Base-by-base conservation (phyloP, 208 protist species). In the Leishmania tropica region DNA sequence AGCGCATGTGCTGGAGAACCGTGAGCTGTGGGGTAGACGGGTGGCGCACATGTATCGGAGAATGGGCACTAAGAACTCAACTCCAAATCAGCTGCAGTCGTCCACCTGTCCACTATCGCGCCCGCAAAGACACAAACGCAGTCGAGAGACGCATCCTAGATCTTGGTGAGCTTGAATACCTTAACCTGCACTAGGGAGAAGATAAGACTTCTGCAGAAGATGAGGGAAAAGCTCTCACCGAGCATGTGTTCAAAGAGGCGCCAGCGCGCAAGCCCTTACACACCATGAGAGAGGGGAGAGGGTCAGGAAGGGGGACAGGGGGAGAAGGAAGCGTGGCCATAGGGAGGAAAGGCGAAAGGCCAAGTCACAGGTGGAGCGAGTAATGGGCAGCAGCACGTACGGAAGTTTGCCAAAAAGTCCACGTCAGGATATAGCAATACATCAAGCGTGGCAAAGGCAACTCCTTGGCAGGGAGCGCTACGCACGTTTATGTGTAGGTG, bases 161-260 rank as follows among this genome's bases (percentile, higher is more conserved):
- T 83, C 80, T 83, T 48, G 80, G 80, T 64, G 75, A 75, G 80
- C 67, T 75, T 83, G 80, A 83, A 83, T 83, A 68, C 80, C 75
- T 83, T 67, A 80, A 54, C 80, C 62, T 83, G 80, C 75, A 83
- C 70, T 24, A 21, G 31, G 1, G 47, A 37, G 51, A 28, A 13
- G 64, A 58, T 31, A 76, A 31, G 8, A n/a, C 35, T 45, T 15
- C 31, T 31, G 80, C 80, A 83, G 76, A 67, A 79, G 75, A 83
- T 64, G 73, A 76, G 75, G 80, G 75, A 75, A 83, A 83, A 83
- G 80, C 80, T 47, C 80, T 75, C 80, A 71, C 80, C 80, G 72
- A 35, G 45, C 11, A 7, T 1, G 13, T 19, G 35, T 51, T 28
- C 73, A 51, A 64, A 0, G 37, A 78, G 54, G 21, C 15, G 24